Conservation (phyloP, 2,329 filamentous ascomycete genomes). For the Xylariaceae sp. region DNA sequence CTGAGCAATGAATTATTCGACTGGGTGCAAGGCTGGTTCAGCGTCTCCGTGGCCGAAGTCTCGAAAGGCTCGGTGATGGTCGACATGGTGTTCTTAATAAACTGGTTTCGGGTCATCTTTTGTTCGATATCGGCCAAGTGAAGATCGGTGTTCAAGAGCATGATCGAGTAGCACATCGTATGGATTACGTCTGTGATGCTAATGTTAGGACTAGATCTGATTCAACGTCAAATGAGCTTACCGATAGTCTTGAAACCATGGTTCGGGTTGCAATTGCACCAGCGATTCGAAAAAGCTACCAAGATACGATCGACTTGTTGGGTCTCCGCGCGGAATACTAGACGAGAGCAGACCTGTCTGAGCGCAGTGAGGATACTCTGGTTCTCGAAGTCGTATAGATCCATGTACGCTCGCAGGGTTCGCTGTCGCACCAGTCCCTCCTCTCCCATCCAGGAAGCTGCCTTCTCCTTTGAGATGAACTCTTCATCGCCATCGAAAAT, state of each 20-base stretch:
- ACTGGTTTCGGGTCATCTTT: slow-evolving; percentile 93
- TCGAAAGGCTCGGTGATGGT: slow-evolving; percentile 73
- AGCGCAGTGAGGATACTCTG: slow-evolving; percentile 75
- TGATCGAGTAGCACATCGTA: slow-evolving; percentile 92
- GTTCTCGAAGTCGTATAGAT: slow-evolving; percentile 79
- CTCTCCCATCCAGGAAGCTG: slow-evolving; percentile 85
- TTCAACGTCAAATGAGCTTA: slow-evolving; percentile 39
- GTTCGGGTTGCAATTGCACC: slow-evolving; percentile 88
- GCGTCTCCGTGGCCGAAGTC: slow-evolving; percentile 65
- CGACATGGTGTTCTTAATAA: slow-evolving; percentile 92
- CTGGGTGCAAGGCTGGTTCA: slow-evolving; percentile 50
- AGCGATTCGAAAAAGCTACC: slow-evolving; percentile 80
- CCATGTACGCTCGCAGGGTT: slow-evolving; percentile 75
- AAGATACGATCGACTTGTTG: slow-evolving; percentile 95
- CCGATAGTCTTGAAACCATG: slow-evolving; percentile 88
- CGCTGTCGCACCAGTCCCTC: slow-evolving; percentile 55
- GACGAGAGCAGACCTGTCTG: slow-evolving; percentile 71
- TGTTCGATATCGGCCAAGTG: slow-evolving; percentile 92
- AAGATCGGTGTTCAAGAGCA: slow-evolving; percentile 92
- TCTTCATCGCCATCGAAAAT: slow-evolving; percentile 84
- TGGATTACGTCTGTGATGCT: slow-evolving; percentile 73
- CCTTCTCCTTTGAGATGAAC: slow-evolving; percentile 70
- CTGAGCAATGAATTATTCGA: slow-evolving; percentile 32
- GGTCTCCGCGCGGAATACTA: slow-evolving; percentile 84
- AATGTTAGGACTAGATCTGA: slow-evolving; percentile 25